phyloP scores from a whole-genome alignment of 2,329 filamentous ascomycete species.

The Pleurostoma richardsiae region DNA sequence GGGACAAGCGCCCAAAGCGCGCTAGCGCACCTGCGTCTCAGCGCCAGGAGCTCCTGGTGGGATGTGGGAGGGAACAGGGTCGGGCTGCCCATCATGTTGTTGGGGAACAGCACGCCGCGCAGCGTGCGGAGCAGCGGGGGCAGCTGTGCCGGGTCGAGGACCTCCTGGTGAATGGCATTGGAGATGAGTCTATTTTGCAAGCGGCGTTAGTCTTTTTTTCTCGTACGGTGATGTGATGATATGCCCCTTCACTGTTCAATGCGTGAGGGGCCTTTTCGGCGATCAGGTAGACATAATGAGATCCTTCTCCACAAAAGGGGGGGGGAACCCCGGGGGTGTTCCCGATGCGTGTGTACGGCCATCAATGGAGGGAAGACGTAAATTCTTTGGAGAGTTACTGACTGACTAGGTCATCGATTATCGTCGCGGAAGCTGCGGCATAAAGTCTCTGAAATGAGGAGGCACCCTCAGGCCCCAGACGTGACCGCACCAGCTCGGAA shows the following conservation, averaged over 20 bases:
- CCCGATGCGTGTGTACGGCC: no score
- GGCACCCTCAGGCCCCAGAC: neutral
- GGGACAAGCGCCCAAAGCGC: slow-evolving; percentile 47
- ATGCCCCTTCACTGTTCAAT: neutral
- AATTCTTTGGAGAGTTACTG: neutral
- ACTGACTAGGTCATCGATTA: slow-evolving; percentile 4
- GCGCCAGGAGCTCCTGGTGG: slow-evolving; percentile 52
- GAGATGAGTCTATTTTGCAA: slow-evolving; percentile 48
- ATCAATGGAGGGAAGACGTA: neutral
- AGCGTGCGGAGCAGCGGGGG: slow-evolving; percentile 64
- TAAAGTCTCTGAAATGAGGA: slow-evolving; percentile 11
- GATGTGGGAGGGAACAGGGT: slow-evolving; percentile 55
- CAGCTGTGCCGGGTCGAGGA: slow-evolving; percentile 60
- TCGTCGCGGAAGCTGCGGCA: slow-evolving; percentile 17
- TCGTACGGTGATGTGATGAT: no score
- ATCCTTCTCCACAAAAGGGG: no score
- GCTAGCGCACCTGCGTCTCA: slow-evolving; percentile 63
- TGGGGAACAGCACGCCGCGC: slow-evolving; percentile 79
- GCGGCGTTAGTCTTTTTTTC: neutral
- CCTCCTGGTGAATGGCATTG: slow-evolving; percentile 46
- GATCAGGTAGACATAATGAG: neutral
- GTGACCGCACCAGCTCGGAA: neutral
- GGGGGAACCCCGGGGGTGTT: no score
- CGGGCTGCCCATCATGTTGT: slow-evolving; percentile 68
- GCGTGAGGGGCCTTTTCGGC: neutral